These are phyloP conservation scores for Celoporthe dispersa DNA, from an alignment of 2,329 filamentous ascomycete genomes.

Conservation along the genomic window DNA sequence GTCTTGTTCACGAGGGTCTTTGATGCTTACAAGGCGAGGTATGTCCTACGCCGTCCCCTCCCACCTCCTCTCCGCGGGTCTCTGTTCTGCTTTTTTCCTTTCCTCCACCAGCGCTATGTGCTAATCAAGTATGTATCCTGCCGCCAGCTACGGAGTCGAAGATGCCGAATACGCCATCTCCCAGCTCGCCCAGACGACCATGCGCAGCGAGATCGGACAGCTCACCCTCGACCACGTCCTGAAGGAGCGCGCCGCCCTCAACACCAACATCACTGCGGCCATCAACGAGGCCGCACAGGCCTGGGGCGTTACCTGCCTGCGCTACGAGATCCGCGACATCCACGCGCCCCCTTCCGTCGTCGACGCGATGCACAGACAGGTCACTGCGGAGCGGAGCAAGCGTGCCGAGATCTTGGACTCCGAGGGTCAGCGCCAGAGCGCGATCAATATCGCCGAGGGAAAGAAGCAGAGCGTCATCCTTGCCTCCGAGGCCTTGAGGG, in stretches of 20 bases:
- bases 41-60: conserved; percentile 35
- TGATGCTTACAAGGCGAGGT: conserved; percentile 97
- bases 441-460: conserved; percentile 98
- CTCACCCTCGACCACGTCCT: conserved; percentile 95
- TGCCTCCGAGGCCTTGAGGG: conserved; percentile 86
- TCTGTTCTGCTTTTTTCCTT: neutral
- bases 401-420: conserved; percentile 96
- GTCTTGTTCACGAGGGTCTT: conserved; percentile 95
- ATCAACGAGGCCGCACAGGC: conserved; percentile 98
- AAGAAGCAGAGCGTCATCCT: conserved; percentile 96
- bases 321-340: conserved; percentile 98
- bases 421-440: conserved; percentile 93
- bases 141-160: conserved; percentile 86
- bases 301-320: conserved; percentile 94
- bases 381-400: conserved; percentile 96
- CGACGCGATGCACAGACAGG: conserved; percentile 97
- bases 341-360: conserved; percentile 93
- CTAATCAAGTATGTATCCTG: neutral
- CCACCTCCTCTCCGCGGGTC: no score
- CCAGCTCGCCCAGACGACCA: conserved; percentile 96
- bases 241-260: conserved; percentile 94
- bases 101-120: neutral
- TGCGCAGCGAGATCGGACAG: conserved; percentile 98
- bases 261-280: conserved; percentile 97
- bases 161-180: conserved; percentile 99